Conservation (phyloP, 2,329 filamentous ascomycete species). For the Aureobasidium sp. region DNA sequence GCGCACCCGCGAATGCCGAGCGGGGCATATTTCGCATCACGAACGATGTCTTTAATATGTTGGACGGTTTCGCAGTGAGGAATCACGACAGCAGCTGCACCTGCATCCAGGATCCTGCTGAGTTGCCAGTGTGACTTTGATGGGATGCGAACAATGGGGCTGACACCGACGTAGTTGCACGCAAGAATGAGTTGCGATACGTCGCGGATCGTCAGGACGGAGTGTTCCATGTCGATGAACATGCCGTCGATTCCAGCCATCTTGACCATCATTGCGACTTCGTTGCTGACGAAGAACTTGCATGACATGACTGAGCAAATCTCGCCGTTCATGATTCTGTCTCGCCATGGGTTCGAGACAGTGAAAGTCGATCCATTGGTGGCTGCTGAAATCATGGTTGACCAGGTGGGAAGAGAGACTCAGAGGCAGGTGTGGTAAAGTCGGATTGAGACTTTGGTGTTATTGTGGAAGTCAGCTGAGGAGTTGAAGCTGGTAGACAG, state of each 20-base stretch:
- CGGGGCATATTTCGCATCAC: slow-evolving; percentile 31
- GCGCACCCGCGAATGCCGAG: slow-evolving; percentile 29
- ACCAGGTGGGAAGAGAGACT: too few species aligned
- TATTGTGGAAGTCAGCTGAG: too few species aligned
- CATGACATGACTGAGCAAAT: slow-evolving; percentile 4
- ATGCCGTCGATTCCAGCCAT: slow-evolving; percentile 35
- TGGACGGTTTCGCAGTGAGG: slow-evolving; percentile 33
- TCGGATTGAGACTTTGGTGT: too few species aligned
- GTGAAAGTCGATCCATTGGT: background rate
- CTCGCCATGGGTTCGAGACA: slow-evolving; percentile 1
- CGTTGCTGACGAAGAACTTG: slow-evolving; percentile 29
- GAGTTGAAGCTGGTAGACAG: too few species aligned
- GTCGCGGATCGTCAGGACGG: slow-evolving; percentile 29
- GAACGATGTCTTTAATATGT: slow-evolving; percentile 30
- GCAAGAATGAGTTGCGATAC: slow-evolving; percentile 33
- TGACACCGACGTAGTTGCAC: slow-evolving; percentile 31
- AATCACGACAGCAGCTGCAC: slow-evolving; percentile 34
- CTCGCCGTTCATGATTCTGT: background rate
- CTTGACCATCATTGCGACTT: slow-evolving; percentile 32
- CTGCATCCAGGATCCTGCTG: slow-evolving; percentile 32
- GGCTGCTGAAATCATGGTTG: too few species aligned
- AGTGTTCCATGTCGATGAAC: slow-evolving; percentile 40
- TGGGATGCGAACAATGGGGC: slow-evolving; percentile 35
- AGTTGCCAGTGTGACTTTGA: slow-evolving; percentile 33
- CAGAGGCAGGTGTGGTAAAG: too few species aligned